A percentile compares a stretch with the other conserved stretches of the same genome.
phyloP scores from a whole-genome alignment of 169 alveolate species.

The Cyclospora cayetanensis region DNA sequence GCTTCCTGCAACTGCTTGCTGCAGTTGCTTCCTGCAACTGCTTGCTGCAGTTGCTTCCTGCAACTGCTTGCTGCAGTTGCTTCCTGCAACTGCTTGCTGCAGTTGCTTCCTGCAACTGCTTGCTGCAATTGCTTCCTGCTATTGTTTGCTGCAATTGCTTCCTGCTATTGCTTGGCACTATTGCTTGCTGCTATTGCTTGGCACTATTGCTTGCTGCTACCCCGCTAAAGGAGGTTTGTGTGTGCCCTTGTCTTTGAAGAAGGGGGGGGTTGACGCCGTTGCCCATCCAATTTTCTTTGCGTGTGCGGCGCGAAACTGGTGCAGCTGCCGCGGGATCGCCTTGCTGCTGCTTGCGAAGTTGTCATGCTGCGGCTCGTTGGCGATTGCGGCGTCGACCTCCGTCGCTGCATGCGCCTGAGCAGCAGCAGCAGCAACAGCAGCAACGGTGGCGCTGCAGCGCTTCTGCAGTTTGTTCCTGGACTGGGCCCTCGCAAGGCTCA shows the following conservation, averaged over 20 bases:
- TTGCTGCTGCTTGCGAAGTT: constrained; percentile 28
- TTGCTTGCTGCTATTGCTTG: too few species aligned
- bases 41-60: too few species aligned
- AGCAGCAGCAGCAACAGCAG: constrained; percentile 8
- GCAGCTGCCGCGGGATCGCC: constrained; percentile 58
- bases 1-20: too few species aligned
- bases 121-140: background rate
- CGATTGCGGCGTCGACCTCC: constrained; percentile 52
- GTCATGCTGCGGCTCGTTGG: constrained; percentile 28
- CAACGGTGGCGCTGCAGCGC: background rate
- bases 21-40: too few species aligned
- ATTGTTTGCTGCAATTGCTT: background rate
- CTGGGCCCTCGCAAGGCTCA: constrained; percentile 79
- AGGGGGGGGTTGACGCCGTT: too few species aligned
- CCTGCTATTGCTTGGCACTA: background rate
- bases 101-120: background rate
- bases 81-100: too few species aligned
- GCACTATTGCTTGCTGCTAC: too few species aligned
- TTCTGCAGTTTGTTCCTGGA: constrained; percentile 79
- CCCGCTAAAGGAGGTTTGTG: too few species aligned
- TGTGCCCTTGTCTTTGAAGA: too few species aligned
- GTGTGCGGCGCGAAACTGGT: constrained; percentile 13
- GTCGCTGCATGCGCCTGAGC: constrained; percentile 17
- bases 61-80: too few species aligned
- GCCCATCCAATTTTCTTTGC: too few species aligned